Base-by-base conservation (phyloP, 1,284 basidiomycete genomes). In the Cutaneotrichosporon cutaneum region DNA sequence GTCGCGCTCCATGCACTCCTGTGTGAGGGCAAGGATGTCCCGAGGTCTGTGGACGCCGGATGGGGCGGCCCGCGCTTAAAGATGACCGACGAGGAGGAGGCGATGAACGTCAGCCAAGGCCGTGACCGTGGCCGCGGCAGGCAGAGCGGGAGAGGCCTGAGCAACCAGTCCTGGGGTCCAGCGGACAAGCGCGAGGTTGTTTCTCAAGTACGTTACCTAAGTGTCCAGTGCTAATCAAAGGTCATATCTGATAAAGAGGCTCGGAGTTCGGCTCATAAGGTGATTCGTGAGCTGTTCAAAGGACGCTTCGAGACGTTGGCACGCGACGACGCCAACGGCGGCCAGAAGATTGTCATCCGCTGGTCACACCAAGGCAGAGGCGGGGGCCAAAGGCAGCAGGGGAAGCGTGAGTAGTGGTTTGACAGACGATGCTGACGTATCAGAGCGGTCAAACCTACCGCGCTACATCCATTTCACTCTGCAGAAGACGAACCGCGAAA, bases 401-500 rank as follows among this genome's bases (percentile, higher is more conserved):
- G 47, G 3, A 61, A 59, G 55, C 61, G 58, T 58, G 27, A 32
- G 48, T 32, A 4, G 26, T 61, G 27, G 68, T 58, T 21, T n/a
- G 4, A 18, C 14, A 18, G 14, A 8, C n/a, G 35, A n/a, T 50
- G 22, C 51, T 59, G 44, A 59, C 58, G 5, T 32, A 1, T 24
- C 27, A 53, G 54, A 21, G 27, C 9, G 48, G 52, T 26, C 56
- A 24, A 59, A 45, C 18, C 70, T 79, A 1, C 82, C 82, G 0
- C 89, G 89, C 0, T 99, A 92, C 77, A 94, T 99, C 63, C 94
- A 98, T 74, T 97, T 99, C 78, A 93, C 92, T 0, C 81, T 99
- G 44, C 95, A 97, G 76, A 99, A 99, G 81, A 92, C 94, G 18
- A 99, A 98, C 72, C 87, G 96, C 50, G 96, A 99, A 74, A 95